Evolutionary conservation across 2,329 filamentous ascomycete species (phyloP), one percentile per base, ranked within the genome.

Genomic region (Hypoxylon sp.): DNA sequence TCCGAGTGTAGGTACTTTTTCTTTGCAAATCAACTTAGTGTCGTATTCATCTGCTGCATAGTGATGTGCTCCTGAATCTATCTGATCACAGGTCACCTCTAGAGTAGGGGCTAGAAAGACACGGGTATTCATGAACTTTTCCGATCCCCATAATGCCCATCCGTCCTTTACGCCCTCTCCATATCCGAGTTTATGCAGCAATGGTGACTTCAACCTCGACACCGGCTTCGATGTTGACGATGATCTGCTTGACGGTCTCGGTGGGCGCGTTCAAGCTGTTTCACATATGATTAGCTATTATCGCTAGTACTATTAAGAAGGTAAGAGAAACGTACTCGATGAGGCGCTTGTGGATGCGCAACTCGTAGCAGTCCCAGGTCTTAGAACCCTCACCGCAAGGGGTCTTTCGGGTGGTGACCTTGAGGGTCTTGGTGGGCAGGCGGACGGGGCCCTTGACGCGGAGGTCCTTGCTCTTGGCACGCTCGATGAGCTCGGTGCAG

Each of bases 371-470:
- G 84, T 98, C 96, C 96, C 96, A 99, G 81, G 96, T 99, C 93
- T 99, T 99, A 85, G 92, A 97, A 87, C 96, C 96, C 90, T 99
- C 96, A 92, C 96, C 96, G 86, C 93, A 96, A 83, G 96, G 96
- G 75, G 96, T 98, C 92, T 99, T 99, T 81, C 96, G 92, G 88
- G 96, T 97, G 82, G 93, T 93, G 88, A 97, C 90, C 89, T 96
- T 93, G 80, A 98, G 90, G 83, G 90, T 93, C 91, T 98, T 97
- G 87, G 94, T 98, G 79, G 96, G 94, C 79, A 98, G 92, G 81
- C 95, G 94, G 84, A 98, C 95, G 82, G 95, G 94, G 80, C 96
- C 95, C 92, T 98, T 98, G 87, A 97, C 93, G 82, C 92, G 92
- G 80, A 99, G 93, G 82, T 97, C 94, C 94, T 99, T 99, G 88